Evolutionary conservation across 768 basidiomycete genomes (phyloP), one percentile per base, ranked within the genome.

Genomic region (Pleurotus djamor): DNA sequence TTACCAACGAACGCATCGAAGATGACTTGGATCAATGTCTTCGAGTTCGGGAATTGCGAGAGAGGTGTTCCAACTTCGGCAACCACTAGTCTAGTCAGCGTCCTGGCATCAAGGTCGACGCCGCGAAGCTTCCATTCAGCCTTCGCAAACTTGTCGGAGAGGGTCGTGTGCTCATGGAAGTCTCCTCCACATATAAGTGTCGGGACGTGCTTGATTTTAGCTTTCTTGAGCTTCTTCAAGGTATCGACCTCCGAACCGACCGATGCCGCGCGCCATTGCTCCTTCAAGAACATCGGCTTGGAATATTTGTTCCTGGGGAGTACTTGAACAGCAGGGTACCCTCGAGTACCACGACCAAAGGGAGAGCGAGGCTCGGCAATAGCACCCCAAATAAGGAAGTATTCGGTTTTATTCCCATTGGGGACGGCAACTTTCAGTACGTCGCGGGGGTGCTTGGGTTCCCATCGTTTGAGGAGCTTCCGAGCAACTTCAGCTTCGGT

Each of bases 111-210:
- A n/a, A 68, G 67, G 70, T 1, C n/a, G 0, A n/a, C 51, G 38
- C 9, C 14, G 43, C 43, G 14, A 13, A 52, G 14, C 6, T 35
- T 13, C 45, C 51, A 52, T 14, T 13, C 13, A 34, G 4, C 4
- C 5, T 35, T 37, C 14, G 5, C 36, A 28, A 52, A 16, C 21
- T 35, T 35, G 32, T 52, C 33, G 14, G 51, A 6, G n/a, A n/a
- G 33, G 33, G 52, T 38, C n/a, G 38, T 17, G 57, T 52, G 51
- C 2, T 35, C 51, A 45, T 7, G 4, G 21, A 76, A 47, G 54
- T 78, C 74, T 34, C 66, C 69, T 4, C 71, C 75, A 34, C 65
- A 67, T 7, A 69, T 33, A 16, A 72, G 51, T 13, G 38, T 48
- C 0, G 74, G 70, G 35, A 76, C 60, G 17, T 69, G 36, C 7